Base-by-base conservation (phyloP, 805 yeast species). In the Dipodascopsis uninucleata region DNA sequence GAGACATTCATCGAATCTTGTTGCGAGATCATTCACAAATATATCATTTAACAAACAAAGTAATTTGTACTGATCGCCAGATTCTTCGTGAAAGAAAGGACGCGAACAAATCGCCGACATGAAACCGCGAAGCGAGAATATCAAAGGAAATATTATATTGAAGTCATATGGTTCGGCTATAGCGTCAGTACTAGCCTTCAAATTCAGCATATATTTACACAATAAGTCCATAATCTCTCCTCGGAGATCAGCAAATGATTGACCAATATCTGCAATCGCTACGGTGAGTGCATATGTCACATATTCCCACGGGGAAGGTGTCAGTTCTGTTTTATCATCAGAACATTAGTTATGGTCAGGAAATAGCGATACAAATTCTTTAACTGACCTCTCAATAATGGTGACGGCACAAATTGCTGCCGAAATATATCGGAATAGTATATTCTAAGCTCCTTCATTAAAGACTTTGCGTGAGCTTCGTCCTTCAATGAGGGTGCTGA, bases 381-480 rank as follows among this genome's bases (percentile, higher is more conserved):
- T n/a, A 41, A 21, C 44, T 8, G 28, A 53, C 57, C 50, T 31
- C 59, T 44, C 6, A 59, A 31, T 17, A 49, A 31, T 2, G 60
- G 56, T 10, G 61, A 49, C 12, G 47, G 45, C 20, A 66, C 60
- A 47, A 76, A 76, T 24, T 58, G 55, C 53, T 74, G 79, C 10
- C 52, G 54, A 8, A 74, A 72, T 24, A 74, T 61, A 36, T 73
- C 77, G 29, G 67, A 50, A 26, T 81, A 63, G 53, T 78, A 78
- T 12, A 59, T 50, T 5, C 69, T 61, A 39, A 81, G 67, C 46
- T 75, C 72, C 5, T 64, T 62, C n/a, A 75, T 57, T 26, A 79
- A 58, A 7, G 63, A 46, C 10, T 63, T 57, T 3, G 76, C 81
- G 33, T 75, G 76, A 4, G 52, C 57, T 20, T 60, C 59, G 42